These are phyloP conservation scores for Fusarium sp. DNA, from an alignment of 2,329 filamentous ascomycete species.

Conservation along the genomic window DNA sequence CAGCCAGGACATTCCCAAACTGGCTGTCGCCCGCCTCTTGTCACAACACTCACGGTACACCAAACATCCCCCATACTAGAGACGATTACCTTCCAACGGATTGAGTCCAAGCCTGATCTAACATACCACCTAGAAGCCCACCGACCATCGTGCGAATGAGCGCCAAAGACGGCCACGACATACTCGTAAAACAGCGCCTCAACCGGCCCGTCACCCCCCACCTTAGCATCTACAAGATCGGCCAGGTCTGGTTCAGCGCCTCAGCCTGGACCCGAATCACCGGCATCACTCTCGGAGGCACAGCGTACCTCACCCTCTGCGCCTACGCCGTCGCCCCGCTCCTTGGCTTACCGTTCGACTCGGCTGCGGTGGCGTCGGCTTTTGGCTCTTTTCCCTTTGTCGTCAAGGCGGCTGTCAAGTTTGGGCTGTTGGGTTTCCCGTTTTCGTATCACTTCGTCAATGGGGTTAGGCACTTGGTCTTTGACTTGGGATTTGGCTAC, in stretches of 20 bases:
- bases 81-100: background rate
- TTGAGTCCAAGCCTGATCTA: background rate
- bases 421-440: conserved; percentile 22
- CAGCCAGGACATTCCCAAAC: background rate
- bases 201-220: conserved; percentile 20
- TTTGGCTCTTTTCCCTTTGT: conserved; percentile 16
- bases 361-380: background rate
- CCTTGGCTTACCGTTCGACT: conserved; percentile 14
- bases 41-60: conserved; percentile 15
- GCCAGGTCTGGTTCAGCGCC: conserved; percentile 26
- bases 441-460: conserved; percentile 27
- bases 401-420: conserved; percentile 12
- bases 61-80: background rate
- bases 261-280: conserved; percentile 32
- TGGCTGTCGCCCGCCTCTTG: background rate
- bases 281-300: conserved; percentile 13
- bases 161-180: conserved; percentile 3
- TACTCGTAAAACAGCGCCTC: conserved; percentile 20
- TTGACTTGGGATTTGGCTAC: conserved; percentile 26
- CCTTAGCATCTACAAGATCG: conserved; percentile 20
- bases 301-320: conserved; percentile 11
- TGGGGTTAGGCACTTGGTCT: conserved; percentile 23
- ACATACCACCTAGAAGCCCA: background rate
- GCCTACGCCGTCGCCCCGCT: conserved; percentile 12
- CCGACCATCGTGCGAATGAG: background rate